phyloP scores from a whole-genome alignment of 1,139 yeast species.

The Hansenula sp. region DNA sequence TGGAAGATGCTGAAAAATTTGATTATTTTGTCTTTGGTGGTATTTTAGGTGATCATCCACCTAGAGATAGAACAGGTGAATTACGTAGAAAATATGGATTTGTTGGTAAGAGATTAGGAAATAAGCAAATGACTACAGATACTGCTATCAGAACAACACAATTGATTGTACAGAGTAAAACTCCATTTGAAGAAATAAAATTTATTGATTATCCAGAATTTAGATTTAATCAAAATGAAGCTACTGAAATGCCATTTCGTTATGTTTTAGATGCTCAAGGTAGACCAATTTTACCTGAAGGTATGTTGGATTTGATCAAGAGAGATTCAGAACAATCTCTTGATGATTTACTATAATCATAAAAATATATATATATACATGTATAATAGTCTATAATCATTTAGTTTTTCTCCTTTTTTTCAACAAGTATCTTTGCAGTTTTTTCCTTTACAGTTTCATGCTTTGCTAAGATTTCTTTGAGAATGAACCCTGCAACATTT shows the following conservation, averaged over 20 bases:
- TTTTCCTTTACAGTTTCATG: conserved; percentile 12
- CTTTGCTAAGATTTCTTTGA: conserved; percentile 41
- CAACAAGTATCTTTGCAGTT: conserved; percentile 2
- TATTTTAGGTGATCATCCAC: conserved; percentile 93
- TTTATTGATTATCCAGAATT: conserved; percentile 94
- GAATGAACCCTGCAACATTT: conserved; percentile 75
- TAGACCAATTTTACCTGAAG: conserved; percentile 82
- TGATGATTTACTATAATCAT: conserved; percentile 38
- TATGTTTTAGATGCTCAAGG: conserved; percentile 63
- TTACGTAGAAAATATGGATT: conserved; percentile 75
- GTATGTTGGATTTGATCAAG: conserved; percentile 84
- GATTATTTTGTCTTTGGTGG: conserved; percentile 96
- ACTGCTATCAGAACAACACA: conserved; percentile 93
- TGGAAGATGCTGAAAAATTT: conserved; percentile 59
- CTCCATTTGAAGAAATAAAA: conserved; percentile 61
- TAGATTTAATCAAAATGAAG: conserved; percentile 79
- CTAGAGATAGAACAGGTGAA: conserved; percentile 92
- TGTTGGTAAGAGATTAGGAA: conserved; percentile 80
- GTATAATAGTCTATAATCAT: neutral
- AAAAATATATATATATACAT: neutral
- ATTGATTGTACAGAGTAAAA: conserved; percentile 55
- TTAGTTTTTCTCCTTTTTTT: neutral
- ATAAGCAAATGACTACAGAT: conserved; percentile 94
- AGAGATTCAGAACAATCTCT: conserved; percentile 77
- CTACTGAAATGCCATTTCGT: conserved; percentile 97